A percentile compares a stretch with the other conserved stretches of the same genome.
These are phyloP conservation scores for Starmerella sp. DNA, from an alignment of 805 yeast genomes.

Conservation along the genomic window DNA sequence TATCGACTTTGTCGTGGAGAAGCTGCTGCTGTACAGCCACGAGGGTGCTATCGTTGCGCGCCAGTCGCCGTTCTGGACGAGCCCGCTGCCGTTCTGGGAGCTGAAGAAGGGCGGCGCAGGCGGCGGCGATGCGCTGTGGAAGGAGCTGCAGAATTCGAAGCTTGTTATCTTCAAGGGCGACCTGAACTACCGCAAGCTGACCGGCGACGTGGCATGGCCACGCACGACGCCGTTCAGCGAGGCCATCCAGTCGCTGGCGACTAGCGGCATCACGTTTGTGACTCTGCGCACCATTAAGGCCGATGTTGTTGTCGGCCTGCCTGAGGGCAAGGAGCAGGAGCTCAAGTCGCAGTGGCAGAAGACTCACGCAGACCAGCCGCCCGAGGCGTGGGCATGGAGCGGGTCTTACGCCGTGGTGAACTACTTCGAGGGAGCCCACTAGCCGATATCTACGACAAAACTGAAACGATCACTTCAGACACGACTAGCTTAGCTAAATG, in stretches of 20 bases:
- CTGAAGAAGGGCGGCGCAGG: conserved; percentile 41
- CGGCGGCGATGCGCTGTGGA: conserved; percentile 52
- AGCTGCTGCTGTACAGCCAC: conserved; percentile 35
- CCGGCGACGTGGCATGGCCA: conserved; percentile 86
- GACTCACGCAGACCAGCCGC: conserved; percentile 47
- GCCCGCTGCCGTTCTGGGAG: conserved; percentile 63
- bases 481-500: no score
- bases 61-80: conserved; percentile 79
- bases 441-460: no score
- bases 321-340: conserved; percentile 57
- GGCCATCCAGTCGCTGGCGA: conserved; percentile 61
- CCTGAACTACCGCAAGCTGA: conserved; percentile 84
- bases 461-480: no score
- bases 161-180: conserved; percentile 87
- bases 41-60: conserved; percentile 41
- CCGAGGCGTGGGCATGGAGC: conserved; percentile 70
- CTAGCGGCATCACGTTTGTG: conserved; percentile 51
- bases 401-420: conserved; percentile 89
- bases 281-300: conserved; percentile 92
- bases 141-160: conserved; percentile 46
- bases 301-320: conserved; percentile 81
- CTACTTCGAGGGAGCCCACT: conserved; percentile 26
- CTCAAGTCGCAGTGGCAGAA: conserved; percentile 48
- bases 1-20: conserved; percentile 38
- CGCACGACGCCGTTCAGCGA: conserved; percentile 58